Conservation (phyloP, 305 asterid species). For the Solanum hybrid region DNA sequence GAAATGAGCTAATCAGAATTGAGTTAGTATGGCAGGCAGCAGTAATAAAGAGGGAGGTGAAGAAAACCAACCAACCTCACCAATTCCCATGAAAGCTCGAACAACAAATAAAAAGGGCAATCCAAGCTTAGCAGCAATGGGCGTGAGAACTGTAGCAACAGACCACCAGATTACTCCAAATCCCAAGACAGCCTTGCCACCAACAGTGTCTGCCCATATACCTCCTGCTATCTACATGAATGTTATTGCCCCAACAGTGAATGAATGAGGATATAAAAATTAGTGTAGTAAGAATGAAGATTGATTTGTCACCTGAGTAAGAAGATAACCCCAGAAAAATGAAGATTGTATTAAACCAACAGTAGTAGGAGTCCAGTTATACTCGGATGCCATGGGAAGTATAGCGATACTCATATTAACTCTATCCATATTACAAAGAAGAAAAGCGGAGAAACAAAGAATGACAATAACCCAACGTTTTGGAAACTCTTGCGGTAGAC, state of each 20-base stretch:
- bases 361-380: constrained; percentile 66
- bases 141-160: constrained; percentile 64
- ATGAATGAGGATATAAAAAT: background rate
- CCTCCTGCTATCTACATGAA: constrained; percentile 77
- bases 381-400: constrained; percentile 86
- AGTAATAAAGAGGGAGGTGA: background rate
- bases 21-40: background rate
- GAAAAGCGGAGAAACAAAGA: constrained; percentile 71
- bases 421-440: constrained; percentile 89
- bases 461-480: constrained; percentile 81
- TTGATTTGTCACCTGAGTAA: constrained; percentile 55
- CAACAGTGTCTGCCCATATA: constrained; percentile 94
- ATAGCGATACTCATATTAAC: constrained; percentile 95
- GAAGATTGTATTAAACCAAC: constrained; percentile 81
- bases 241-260: background rate
- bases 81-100: constrained; percentile 90
- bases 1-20: background rate
- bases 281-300: background rate
- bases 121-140: constrained; percentile 76
- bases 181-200: constrained; percentile 80
- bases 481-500: constrained; percentile 53
- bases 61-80: constrained; percentile 73
- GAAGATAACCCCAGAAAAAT: constrained; percentile 89
- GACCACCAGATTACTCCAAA: constrained; percentile 97
- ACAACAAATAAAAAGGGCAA: constrained; percentile 74